These are phyloP conservation scores for Thielaviopsis cerberus DNA, from an alignment of 2,329 filamentous ascomycete genomes.

Conservation along the genomic window DNA sequence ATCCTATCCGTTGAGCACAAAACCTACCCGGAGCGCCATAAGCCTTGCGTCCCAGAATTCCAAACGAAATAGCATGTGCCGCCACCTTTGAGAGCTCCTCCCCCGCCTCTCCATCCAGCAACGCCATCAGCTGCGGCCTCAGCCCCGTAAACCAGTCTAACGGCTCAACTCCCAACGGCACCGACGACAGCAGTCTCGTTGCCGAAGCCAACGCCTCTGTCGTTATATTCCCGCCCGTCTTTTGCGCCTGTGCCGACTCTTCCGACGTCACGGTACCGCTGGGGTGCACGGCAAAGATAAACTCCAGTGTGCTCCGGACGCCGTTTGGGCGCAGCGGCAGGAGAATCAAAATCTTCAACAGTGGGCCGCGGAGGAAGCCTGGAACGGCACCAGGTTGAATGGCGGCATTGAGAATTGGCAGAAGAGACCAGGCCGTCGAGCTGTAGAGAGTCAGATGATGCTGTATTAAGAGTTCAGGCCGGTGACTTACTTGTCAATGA, in stretches of 20 bases:
- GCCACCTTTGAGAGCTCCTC: conserved; percentile 39
- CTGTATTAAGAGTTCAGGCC: background rate
- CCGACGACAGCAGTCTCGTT: conserved; percentile 40
- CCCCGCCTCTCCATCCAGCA: conserved; percentile 43
- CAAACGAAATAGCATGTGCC: conserved; percentile 45
- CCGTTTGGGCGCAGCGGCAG: conserved; percentile 44
- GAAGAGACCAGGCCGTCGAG: conserved; percentile 29
- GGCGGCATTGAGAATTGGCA: conserved; percentile 43
- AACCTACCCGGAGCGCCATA: conserved; percentile 41
- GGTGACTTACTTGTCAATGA: conserved; percentile 27
- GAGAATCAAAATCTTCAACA: conserved; percentile 39
- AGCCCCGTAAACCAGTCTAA: conserved; percentile 43
- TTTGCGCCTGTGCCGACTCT: conserved; percentile 28
- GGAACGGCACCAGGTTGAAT: conserved; percentile 42
- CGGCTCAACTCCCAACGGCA: conserved; percentile 34
- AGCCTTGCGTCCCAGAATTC: conserved; percentile 44
- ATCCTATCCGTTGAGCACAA: background rate
- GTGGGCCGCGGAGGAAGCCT: conserved; percentile 36
- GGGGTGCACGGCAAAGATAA: conserved; percentile 51
- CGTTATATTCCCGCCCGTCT: conserved; percentile 44
- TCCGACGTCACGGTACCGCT: conserved; percentile 25
- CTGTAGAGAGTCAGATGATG: conserved; percentile 14
- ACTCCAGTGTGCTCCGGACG: conserved; percentile 50
- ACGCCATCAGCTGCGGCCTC: conserved; percentile 38
- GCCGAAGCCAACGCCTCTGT: conserved; percentile 49